These are phyloP conservation scores for Pseudogymnoascus sp. DNA, from an alignment of 2,329 filamentous ascomycete species.

Conservation along the genomic window DNA sequence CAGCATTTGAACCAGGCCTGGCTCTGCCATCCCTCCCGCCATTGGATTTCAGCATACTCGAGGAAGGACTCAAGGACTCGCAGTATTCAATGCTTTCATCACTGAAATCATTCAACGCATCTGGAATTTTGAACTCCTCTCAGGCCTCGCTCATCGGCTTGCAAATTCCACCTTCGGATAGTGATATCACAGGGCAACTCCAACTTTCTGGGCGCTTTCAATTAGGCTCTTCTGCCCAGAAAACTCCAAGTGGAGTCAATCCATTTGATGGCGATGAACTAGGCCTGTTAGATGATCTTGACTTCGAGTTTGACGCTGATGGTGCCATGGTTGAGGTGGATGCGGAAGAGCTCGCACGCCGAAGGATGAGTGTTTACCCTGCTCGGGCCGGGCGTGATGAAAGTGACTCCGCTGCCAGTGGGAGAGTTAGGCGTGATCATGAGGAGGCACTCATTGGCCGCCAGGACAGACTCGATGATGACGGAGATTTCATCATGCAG, in stretches of 20 bases:
- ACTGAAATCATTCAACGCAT: background rate
- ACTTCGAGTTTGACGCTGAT: conserved; percentile 53
- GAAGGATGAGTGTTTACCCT: conserved; percentile 6
- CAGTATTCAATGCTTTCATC: conserved; percentile 24
- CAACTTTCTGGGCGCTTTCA: background rate
- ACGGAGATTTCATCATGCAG: conserved; percentile 23
- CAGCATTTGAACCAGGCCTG: conserved; percentile 63
- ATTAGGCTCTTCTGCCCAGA: conserved; percentile 29
- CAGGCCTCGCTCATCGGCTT: conserved; percentile 33
- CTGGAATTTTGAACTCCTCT: conserved; percentile 13
- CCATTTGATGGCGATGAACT: conserved; percentile 33
- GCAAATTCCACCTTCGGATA: conserved; percentile 40
- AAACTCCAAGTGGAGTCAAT: conserved; percentile 18
- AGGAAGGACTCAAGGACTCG: conserved; percentile 25
- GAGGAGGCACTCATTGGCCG: conserved; percentile 29
- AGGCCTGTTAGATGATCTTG: conserved; percentile 40
- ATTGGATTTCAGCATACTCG: conserved; percentile 39
- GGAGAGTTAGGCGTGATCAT: conserved; percentile 34
- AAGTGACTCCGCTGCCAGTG: conserved; percentile 31
- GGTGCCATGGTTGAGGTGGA: conserved; percentile 46
- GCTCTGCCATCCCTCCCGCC: conserved; percentile 48
- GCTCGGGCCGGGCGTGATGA: conserved; percentile 13
- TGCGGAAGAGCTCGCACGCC: conserved; percentile 17
- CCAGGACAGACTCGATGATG: conserved; percentile 18
- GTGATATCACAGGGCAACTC: conserved; percentile 27